These are phyloP conservation scores for Halteria grandinella DNA, from an alignment of 73 alveolate species.

Conservation along the genomic window DNA sequence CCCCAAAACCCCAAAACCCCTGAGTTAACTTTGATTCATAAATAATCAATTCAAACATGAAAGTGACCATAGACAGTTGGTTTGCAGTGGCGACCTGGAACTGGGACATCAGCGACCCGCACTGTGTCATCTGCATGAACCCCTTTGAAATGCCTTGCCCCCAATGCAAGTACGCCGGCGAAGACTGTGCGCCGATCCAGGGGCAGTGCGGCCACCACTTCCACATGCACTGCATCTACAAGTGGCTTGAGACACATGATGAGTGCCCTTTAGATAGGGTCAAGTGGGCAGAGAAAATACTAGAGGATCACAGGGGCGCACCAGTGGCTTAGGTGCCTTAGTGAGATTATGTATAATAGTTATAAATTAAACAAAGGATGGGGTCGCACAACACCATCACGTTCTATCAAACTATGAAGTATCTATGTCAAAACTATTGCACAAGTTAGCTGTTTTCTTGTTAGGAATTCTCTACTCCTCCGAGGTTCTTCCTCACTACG, in stretches of 20 bases:
- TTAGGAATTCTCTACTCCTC: too few relatives aligned
- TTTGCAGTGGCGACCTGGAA: constrained; percentile 82
- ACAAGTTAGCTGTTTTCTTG: too few relatives aligned
- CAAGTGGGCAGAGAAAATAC: constrained; percentile 74
- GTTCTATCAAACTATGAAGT: too few relatives aligned
- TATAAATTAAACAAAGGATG: too few relatives aligned
- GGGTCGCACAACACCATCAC: too few relatives aligned
- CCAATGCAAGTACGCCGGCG: constrained; percentile 80
- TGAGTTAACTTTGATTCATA: not conserved
- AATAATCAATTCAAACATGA: constrained; percentile 54
- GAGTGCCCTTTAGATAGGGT: constrained; percentile 84
- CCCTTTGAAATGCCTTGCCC: constrained; percentile 87
- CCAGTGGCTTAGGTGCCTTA: too few relatives aligned
- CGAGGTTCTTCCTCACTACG: too few relatives aligned
- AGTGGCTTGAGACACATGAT: constrained; percentile 84
- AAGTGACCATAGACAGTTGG: constrained; percentile 77
- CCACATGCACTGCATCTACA: constrained; percentile 83
- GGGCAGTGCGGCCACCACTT: constrained; percentile 83
- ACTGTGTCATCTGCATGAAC: constrained; percentile 82
- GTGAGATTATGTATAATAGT: too few relatives aligned
- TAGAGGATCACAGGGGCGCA: too few relatives aligned
- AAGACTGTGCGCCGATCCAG: constrained; percentile 85
- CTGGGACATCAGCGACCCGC: constrained; percentile 81
- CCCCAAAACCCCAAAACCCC: not conserved
- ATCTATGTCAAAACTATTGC: too few relatives aligned